These are phyloP conservation scores for Rhinocladiella similis DNA, from an alignment of 2,329 filamentous ascomycete species.

Conservation along the genomic window DNA sequence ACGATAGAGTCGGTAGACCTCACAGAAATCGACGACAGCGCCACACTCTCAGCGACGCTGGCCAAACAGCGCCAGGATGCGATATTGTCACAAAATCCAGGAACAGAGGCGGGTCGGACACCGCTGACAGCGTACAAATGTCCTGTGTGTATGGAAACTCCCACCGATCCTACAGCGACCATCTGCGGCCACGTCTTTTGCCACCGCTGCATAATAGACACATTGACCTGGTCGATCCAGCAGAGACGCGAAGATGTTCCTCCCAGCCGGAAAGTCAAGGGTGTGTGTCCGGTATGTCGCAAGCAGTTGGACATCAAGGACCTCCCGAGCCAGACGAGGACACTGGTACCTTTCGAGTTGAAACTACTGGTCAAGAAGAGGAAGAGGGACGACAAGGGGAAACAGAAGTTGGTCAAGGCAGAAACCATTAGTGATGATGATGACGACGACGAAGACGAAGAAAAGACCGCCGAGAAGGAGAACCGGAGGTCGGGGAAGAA, in stretches of 20 bases:
- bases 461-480: constrained; percentile 8
- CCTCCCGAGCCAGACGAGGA: constrained; percentile 30
- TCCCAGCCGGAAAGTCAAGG: constrained; percentile 34
- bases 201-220: constrained; percentile 62
- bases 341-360: constrained; percentile 26
- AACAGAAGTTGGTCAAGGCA: constrained; percentile 19
- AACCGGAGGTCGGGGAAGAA: constrained; percentile 7
- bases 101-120: constrained; percentile 35
- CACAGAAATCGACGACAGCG: constrained; percentile 44
- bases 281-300: constrained; percentile 48
- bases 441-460: constrained; percentile 11
- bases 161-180: constrained; percentile 60
- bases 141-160: constrained; percentile 64
- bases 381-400: constrained; percentile 23
- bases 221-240: constrained; percentile 58
- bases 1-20: constrained; percentile 53
- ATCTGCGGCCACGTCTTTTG: constrained; percentile 65
- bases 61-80: constrained; percentile 56
- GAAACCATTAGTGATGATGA: constrained; percentile 20
- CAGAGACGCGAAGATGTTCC: constrained; percentile 41
- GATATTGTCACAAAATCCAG: constrained; percentile 41
- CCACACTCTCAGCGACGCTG: constrained; percentile 44
- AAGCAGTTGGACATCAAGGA: constrained; percentile 42
- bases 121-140: constrained; percentile 54
- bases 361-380: constrained; percentile 22